Percentiles rank a stretch among this genome's conserved stretches.
These are phyloP conservation scores for Vigna nakashimae DNA, from an alignment of 306 rosid genomes.

Conservation along the genomic window DNA sequence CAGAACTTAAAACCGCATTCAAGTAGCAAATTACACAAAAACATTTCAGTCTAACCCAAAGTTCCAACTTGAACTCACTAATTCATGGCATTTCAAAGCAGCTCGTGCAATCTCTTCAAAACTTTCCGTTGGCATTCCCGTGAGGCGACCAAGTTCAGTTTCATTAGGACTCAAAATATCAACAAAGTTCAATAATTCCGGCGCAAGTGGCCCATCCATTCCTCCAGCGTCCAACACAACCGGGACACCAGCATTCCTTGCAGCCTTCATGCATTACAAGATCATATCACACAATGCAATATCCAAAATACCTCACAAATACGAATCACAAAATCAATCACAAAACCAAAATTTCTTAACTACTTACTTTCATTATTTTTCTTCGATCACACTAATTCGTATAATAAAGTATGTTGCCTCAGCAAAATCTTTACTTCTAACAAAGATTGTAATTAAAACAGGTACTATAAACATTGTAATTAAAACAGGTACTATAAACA, in stretches of 20 bases:
- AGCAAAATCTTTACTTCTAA: too few species aligned
- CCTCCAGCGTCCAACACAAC: slow-evolving; percentile 93
- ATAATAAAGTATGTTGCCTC: not conserved
- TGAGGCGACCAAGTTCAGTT: slow-evolving; percentile 80
- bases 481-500: too few species aligned
- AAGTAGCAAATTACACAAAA: slow-evolving; percentile 17
- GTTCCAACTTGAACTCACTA: slow-evolving; percentile 61
- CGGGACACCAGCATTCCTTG: slow-evolving; percentile 78
- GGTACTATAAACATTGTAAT: too few species aligned
- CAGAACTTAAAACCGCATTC: slow-evolving; percentile 6
- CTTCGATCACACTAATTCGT: not conserved
- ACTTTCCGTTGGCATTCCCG: slow-evolving; percentile 72
- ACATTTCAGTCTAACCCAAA: not conserved
- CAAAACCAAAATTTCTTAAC: not conserved
- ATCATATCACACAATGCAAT: slow-evolving; percentile 29
- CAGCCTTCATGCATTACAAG: slow-evolving; percentile 64
- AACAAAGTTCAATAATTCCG: slow-evolving; percentile 64
- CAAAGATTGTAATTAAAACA: too few species aligned
- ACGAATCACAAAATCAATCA: not conserved
- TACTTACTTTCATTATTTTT: not conserved
- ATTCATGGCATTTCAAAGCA: slow-evolving; percentile 70
- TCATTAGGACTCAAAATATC: slow-evolving; percentile 94
- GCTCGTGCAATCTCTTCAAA: slow-evolving; percentile 75
- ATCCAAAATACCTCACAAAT: not conserved
- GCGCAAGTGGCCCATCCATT: slow-evolving; percentile 73